These are phyloP conservation scores for Phytophthora pinifolia DNA, from an alignment of 352 stramenopile species.

Conservation along the genomic window DNA sequence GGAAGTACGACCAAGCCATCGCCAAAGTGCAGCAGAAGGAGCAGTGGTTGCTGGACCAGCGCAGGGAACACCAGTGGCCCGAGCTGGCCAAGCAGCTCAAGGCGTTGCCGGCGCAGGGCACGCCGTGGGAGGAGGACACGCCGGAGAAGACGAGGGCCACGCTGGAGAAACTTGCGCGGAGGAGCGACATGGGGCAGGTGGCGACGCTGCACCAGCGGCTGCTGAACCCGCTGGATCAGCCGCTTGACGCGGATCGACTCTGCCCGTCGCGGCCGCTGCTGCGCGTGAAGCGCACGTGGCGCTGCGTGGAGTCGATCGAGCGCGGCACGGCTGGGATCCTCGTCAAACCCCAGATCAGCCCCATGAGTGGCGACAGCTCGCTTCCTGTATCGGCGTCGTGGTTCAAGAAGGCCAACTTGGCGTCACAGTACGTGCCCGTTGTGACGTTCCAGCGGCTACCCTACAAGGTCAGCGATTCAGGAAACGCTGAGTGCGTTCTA, in stretches of 20 bases:
- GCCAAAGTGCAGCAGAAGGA: constrained; percentile 54
- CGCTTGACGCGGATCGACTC: constrained; percentile 42
- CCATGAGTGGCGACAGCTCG: constrained; percentile 88
- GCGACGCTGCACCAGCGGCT: constrained; percentile 65
- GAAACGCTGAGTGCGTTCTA: constrained; percentile 48
- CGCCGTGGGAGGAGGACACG: constrained; percentile 8
- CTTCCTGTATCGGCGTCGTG: constrained; percentile 73
- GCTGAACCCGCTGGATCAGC: constrained; percentile 66
- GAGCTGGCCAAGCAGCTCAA: constrained; percentile 52
- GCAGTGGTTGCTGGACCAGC: constrained; percentile 60
- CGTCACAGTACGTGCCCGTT: constrained; percentile 72
- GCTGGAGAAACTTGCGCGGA: constrained; percentile 29
- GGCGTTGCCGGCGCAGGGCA: constrained; percentile 17
- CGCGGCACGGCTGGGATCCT: constrained; percentile 77
- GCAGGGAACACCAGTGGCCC: constrained; percentile 58
- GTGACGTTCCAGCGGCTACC: constrained; percentile 73
- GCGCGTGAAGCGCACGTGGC: constrained; percentile 83
- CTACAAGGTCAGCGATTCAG: constrained; percentile 17
- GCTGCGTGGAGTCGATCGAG: constrained; percentile 84
- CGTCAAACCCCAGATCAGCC: constrained; percentile 91
- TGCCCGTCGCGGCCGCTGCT: constrained; percentile 69
- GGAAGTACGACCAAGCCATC: constrained; percentile 68
- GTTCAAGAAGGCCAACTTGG: constrained; percentile 88
- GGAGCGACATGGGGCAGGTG: constrained; percentile 47
- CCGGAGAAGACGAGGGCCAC: constrained; percentile 17